Conservation (phyloP, 1,139 yeast genomes). For the Lodderomyces elongisporus region DNA sequence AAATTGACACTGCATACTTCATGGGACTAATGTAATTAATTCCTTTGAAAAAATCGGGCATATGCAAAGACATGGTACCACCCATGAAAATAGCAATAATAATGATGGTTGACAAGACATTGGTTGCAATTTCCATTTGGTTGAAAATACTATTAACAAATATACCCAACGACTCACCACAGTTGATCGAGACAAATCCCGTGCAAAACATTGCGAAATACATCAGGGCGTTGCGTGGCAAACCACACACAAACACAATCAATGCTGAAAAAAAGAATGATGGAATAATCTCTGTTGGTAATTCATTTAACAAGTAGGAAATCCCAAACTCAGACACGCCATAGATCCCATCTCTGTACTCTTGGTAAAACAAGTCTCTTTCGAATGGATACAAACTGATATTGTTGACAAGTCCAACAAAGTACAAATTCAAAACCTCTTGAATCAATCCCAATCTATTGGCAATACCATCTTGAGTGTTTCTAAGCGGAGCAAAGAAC, state of each 20-base stretch:
- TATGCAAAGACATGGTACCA: constrained; percentile 75
- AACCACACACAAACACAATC: constrained; percentile 64
- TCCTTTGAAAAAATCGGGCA: constrained; percentile 66
- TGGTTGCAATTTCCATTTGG: constrained; percentile 77
- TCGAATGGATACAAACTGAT: constrained; percentile 71
- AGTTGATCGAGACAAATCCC: constrained; percentile 52
- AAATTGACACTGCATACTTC: constrained; percentile 60
- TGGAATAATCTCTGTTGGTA: constrained; percentile 68
- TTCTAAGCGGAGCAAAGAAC: constrained; percentile 65
- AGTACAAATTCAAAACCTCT: constrained; percentile 67
- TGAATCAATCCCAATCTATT: constrained; percentile 75
- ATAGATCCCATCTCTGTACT: constrained; percentile 68
- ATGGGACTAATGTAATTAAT: constrained; percentile 71
- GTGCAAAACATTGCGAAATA: constrained; percentile 62
- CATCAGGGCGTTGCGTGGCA: constrained; percentile 65
- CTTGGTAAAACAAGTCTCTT: constrained; percentile 72
- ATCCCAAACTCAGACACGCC: constrained; percentile 62
- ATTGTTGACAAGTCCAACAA: constrained; percentile 75
- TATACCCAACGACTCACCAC: constrained; percentile 83
- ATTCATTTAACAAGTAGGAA: constrained; percentile 61
- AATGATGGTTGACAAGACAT: constrained; percentile 57
- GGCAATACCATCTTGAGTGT: constrained; percentile 51
- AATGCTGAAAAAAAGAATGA: constrained; percentile 56
- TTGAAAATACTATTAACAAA: constrained; percentile 67
- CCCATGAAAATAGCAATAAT: constrained; percentile 77